Conservation (phyloP, 169 alveolate genomes). For the Plasmodium coatneyi region DNA sequence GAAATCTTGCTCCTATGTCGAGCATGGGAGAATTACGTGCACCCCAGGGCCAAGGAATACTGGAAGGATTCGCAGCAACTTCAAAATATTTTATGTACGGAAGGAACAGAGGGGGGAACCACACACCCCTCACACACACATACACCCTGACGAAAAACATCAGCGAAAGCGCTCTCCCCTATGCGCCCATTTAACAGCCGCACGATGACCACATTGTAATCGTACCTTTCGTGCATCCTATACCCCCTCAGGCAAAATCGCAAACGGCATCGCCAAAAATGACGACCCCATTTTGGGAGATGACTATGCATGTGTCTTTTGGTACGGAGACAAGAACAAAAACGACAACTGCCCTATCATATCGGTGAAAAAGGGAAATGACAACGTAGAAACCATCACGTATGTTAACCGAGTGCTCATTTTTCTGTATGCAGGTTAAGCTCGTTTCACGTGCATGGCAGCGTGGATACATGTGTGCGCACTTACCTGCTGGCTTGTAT, state of each 20-base stretch:
- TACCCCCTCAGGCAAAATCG: slow-evolving; percentile 84
- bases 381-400: slow-evolving; percentile 86
- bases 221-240: background rate
- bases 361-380: slow-evolving; percentile 88
- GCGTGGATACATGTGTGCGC: background rate
- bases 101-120: background rate
- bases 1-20: slow-evolving; percentile 88
- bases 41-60: slow-evolving; percentile 91
- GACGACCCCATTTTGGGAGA: slow-evolving; percentile 92
- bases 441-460: background rate
- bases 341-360: slow-evolving; percentile 90
- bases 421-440: slow-evolving; percentile 90
- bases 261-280: slow-evolving; percentile 85
- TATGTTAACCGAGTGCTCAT: slow-evolving; percentile 91
- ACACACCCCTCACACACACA: too few relatives aligned
- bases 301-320: slow-evolving; percentile 90
- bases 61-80: slow-evolving; percentile 91
- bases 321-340: slow-evolving; percentile 89
- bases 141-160: too few relatives aligned
- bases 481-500: background rate
- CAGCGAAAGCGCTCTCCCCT: background rate
- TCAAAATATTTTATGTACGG: slow-evolving; percentile 86
- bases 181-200: background rate
- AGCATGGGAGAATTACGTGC: slow-evolving; percentile 94
- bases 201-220: background rate